Percentiles rank a stretch among this genome's conserved stretches.
These are phyloP conservation scores for Fraxinus albicans DNA, from an alignment of 305 asterid genomes.

Conservation along the genomic window DNA sequence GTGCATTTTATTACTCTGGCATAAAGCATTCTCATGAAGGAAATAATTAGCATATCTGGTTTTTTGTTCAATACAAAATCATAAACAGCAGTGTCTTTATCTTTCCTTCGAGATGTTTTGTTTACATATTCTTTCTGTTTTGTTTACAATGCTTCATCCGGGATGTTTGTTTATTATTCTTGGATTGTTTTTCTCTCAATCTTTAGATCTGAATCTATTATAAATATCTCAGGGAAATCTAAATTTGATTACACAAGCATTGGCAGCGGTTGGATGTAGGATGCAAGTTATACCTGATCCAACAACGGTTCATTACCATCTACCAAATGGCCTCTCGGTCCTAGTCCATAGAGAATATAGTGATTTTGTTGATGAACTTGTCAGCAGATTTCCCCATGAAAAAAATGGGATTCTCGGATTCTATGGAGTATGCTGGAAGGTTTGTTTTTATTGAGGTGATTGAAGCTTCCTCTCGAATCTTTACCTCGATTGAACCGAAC, in stretches of 20 bases:
- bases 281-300: slow-evolving; percentile 94
- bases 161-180: neutral
- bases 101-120: neutral
- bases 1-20: neutral
- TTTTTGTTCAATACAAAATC: neutral
- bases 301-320: slow-evolving; percentile 94
- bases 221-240: slow-evolving; percentile 68
- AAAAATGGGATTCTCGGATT: slow-evolving; percentile 80
- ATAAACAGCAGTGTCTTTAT: neutral
- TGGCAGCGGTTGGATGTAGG: slow-evolving; percentile 92
- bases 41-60: neutral
- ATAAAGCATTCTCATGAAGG: neutral
- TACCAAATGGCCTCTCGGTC: slow-evolving; percentile 81
- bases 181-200: neutral
- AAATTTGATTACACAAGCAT: slow-evolving; percentile 91
- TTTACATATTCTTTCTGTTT: neutral
- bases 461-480: slow-evolving; percentile 34
- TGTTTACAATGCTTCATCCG: neutral
- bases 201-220: neutral
- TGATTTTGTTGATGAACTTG: slow-evolving; percentile 74
- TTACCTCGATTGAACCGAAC: slow-evolving; percentile 25
- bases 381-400: slow-evolving; percentile 84
- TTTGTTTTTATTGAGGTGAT: slow-evolving; percentile 60
- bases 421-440: slow-evolving; percentile 97
- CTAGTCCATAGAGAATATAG: slow-evolving; percentile 78